phyloP scores from a whole-genome alignment of 176 grass and related monocot genomes.

The Areca catechu region DNA sequence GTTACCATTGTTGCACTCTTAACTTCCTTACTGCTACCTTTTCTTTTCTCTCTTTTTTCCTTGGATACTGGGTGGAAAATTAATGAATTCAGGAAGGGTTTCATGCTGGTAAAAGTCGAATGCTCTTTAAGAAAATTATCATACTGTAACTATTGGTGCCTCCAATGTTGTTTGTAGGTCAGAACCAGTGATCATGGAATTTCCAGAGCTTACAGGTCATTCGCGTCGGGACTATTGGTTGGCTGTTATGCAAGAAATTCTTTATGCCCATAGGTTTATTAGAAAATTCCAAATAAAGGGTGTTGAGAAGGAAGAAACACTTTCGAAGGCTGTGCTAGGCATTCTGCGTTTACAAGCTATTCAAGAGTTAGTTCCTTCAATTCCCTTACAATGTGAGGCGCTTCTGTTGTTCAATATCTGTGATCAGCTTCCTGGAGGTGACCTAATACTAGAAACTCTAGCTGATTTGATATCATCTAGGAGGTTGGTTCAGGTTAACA shows the following conservation, averaged over 20 bases:
- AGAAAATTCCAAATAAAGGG: slow-evolving; percentile 57
- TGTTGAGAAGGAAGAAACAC: slow-evolving; percentile 71
- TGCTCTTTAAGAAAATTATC: no score
- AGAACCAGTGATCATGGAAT: slow-evolving; percentile 88
- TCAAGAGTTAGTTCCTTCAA: slow-evolving; percentile 43
- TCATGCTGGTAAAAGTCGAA: no score
- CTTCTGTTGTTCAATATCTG: slow-evolving; percentile 93
- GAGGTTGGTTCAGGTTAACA: slow-evolving; percentile 31
- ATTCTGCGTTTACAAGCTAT: slow-evolving; percentile 83
- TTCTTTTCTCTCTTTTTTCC: no score
- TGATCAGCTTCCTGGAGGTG: slow-evolving; percentile 92
- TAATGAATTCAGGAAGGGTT: no score
- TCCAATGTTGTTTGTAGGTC: slow-evolving; percentile 40
- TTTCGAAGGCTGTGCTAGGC: slow-evolving; percentile 59
- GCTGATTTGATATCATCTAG: slow-evolving; percentile 40
- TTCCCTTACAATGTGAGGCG: slow-evolving; percentile 36
- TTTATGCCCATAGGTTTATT: slow-evolving; percentile 74
- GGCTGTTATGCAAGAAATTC: slow-evolving; percentile 64
- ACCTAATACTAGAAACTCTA: slow-evolving; percentile 85
- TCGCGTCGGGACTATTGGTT: slow-evolving; percentile 94
- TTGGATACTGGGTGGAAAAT: no score
- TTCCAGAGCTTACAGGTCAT: slow-evolving; percentile 86
- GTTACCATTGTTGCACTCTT: slow-evolving; percentile 2
- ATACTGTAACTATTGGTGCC: no score
- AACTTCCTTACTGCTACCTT: no score